Conservation (phyloP, 805 yeast species). For the Candida schatavii region DNA sequence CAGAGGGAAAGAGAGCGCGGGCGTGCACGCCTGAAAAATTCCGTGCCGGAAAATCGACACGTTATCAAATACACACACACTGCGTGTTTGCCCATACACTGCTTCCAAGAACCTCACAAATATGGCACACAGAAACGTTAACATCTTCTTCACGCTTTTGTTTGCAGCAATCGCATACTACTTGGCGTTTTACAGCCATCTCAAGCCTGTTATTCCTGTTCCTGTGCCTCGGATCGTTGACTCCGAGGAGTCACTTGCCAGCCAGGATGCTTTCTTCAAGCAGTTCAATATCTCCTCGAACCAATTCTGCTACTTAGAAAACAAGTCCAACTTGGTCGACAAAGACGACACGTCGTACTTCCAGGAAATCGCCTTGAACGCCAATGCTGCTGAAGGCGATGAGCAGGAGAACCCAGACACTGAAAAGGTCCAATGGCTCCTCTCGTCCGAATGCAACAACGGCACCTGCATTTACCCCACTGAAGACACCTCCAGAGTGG, state of each 20-base stretch:
- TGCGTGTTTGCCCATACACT: no score
- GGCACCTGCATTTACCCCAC: background rate
- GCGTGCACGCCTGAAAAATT: no score
- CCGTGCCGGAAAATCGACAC: no score
- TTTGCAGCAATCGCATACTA: constrained; percentile 2
- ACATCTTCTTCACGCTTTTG: background rate
- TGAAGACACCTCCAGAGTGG: background rate
- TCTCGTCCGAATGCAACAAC: background rate
- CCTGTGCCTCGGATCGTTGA: background rate
- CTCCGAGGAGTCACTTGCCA: background rate
- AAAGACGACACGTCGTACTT: background rate
- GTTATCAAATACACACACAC: no score
- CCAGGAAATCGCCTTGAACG: background rate
- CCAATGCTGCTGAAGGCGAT: background rate
- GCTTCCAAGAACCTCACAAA: no score
- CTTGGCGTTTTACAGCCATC: constrained; percentile 3
- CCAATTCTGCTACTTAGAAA: constrained; percentile 1
- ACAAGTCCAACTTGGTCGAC: background rate
- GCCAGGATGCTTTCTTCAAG: background rate
- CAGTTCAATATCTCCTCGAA: background rate
- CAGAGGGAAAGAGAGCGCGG: no score
- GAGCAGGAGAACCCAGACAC: background rate
- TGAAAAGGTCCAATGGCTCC: background rate
- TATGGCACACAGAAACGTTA: background rate
- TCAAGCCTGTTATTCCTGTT: background rate